A percentile compares a stretch with the other conserved stretches of the same genome.
phyloP scores from a whole-genome alignment of 192 early-diverging fungal genomes.

The Coemansia sp. region DNA sequence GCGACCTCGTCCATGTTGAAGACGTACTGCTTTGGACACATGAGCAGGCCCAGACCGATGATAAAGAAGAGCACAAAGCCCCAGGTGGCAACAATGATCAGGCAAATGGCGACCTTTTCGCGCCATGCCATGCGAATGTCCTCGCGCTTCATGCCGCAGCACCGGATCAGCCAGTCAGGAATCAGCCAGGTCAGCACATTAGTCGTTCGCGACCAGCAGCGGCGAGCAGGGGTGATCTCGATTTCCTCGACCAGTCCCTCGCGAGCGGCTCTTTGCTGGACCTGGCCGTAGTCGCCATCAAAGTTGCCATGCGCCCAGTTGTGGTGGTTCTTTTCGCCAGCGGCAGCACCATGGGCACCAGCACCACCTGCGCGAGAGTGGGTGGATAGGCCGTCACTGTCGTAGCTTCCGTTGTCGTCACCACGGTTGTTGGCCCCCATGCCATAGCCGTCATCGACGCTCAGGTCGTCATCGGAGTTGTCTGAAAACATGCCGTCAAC shows the following conservation, averaged over 20 bases:
- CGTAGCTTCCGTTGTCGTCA: background rate
- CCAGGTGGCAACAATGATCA: slow-evolving; percentile 78
- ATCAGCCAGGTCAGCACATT: slow-evolving; percentile 26
- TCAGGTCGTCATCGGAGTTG: slow-evolving; percentile 1
- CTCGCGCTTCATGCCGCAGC: slow-evolving; percentile 70
- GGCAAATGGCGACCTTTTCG: slow-evolving; percentile 83
- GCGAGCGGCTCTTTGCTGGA: slow-evolving; percentile 52
- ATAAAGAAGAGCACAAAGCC: slow-evolving; percentile 82
- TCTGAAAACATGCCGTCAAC: slow-evolving; percentile 13
- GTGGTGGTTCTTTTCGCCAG: background rate
- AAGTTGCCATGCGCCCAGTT: slow-evolving; percentile 9
- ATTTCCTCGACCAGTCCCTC: slow-evolving; percentile 80
- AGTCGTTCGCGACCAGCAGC: slow-evolving; percentile 39
- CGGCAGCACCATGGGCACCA: no score
- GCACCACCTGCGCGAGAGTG: no score
- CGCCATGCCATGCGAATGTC: slow-evolving; percentile 96
- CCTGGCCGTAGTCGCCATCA: slow-evolving; percentile 19
- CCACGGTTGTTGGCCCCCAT: background rate
- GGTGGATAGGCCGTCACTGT: slow-evolving; percentile 2
- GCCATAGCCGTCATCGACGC: slow-evolving; percentile 2
- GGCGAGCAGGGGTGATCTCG: slow-evolving; percentile 31
- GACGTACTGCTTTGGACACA: slow-evolving; percentile 76
- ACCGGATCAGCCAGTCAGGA: slow-evolving; percentile 36
- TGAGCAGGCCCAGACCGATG: slow-evolving; percentile 72
- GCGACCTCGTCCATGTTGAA: slow-evolving; percentile 58